Base-by-base conservation (phyloP, 2,329 filamentous ascomycete species). In the Verticillium nonalfalfae region DNA sequence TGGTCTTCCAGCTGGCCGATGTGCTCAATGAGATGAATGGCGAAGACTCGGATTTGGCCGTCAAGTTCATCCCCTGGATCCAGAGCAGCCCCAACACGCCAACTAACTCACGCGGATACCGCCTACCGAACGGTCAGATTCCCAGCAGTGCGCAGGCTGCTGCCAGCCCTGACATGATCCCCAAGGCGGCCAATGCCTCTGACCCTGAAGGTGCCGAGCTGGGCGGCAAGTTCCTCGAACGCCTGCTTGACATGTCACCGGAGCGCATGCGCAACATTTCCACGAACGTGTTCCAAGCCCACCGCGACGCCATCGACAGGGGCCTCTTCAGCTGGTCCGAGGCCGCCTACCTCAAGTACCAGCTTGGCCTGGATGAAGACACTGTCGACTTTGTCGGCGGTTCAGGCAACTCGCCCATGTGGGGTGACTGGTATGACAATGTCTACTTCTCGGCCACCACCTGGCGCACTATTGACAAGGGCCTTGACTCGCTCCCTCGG, bases 271-370 rank as follows among this genome's bases (percentile, higher is more conserved):
- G 70, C 10, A 69, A 73, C 55, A 68, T 77, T 39, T 74, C 76
- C n/a, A 66, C 64, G 15, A 78, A 79, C 67, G 76, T 77, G 68
- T 76, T 76, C 66, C 70, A 73, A 62, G 75, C 76, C 0, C 76
- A 79, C 66, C 71, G 69, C 18, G 71, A 77, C 21, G 66, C 75
- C 2, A 70, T 70, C 33, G 75, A 75, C n/a, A 64, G 73, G 6
- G 84, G 83, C 1, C 78, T 85, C 31, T 85, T 88, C 69, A 76
- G 84, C 61, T 90, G 83, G 78, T 88, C 85, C n/a, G 86, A 89
- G 66, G 82, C 84, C 26, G 82, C 78, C 1, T 89, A 86, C 65
- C 78, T 80, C 31, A 84, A 87, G 67, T 79, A 81, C 35, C 75
- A 88, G 13, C 79, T 80, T 4, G 77, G 78, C 14, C 75, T 74